These are phyloP conservation scores for Babesia gibsoni DNA, from an alignment of 169 alveolate genomes.

Conservation along the genomic window DNA sequence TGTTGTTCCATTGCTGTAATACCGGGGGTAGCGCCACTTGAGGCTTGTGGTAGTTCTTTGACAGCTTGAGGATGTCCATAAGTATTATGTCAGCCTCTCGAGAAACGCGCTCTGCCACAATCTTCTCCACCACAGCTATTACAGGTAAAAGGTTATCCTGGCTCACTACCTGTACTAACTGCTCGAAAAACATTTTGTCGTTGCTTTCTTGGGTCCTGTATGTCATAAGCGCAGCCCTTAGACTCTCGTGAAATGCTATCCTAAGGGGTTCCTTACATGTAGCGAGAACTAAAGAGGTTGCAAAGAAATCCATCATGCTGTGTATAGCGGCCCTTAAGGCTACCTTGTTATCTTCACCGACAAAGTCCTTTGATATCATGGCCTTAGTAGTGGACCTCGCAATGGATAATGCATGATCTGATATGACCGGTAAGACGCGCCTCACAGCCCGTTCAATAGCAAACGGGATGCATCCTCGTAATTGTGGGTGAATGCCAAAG, in stretches of 20 bases:
- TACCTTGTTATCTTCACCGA: constrained; percentile 90
- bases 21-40: constrained; percentile 50
- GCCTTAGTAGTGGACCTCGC: constrained; percentile 95
- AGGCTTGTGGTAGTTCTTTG: not conserved
- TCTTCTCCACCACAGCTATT: constrained; percentile 89
- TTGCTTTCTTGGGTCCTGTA: constrained; percentile 81
- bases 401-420: constrained; percentile 91
- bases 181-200: constrained; percentile 83
- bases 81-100: constrained; percentile 74
- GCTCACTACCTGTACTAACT: constrained; percentile 84
- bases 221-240: constrained; percentile 83
- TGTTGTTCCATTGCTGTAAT: constrained; percentile 46
- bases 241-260: constrained; percentile 85
- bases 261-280: constrained; percentile 94
- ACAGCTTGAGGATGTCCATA: constrained; percentile 24
- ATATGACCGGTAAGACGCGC: constrained; percentile 90
- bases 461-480: constrained; percentile 88
- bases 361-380: constrained; percentile 93
- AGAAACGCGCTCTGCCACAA: constrained; percentile 90
- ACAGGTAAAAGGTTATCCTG: constrained; percentile 94
- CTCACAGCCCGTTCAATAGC: constrained; percentile 94
- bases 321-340: constrained; percentile 89
- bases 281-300: constrained; percentile 94
- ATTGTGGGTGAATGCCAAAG: constrained; percentile 83
- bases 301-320: constrained; percentile 87